phyloP scores from a whole-genome alignment of 345 rosid species.

The Bretschneidera sinensis region DNA sequence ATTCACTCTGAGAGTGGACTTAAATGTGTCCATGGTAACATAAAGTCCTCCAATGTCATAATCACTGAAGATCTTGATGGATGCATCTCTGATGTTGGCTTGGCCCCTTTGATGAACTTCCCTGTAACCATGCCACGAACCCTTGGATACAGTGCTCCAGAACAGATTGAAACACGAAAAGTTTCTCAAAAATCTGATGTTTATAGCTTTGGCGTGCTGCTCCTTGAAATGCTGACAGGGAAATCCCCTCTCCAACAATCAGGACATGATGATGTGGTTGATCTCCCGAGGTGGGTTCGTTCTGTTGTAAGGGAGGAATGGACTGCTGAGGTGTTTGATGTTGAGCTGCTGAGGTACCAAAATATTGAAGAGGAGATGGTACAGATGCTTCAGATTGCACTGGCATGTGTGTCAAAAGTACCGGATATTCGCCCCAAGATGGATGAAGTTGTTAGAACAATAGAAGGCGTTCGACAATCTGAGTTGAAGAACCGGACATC shows the following conservation, averaged over 20 bases:
- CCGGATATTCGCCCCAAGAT: constrained; percentile 58
- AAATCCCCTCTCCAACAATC: constrained; percentile 53
- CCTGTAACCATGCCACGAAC: constrained; percentile 35
- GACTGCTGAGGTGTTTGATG: constrained; percentile 83
- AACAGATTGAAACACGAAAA: constrained; percentile 51
- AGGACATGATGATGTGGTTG: constrained; percentile 40
- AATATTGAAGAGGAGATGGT: constrained; percentile 69
- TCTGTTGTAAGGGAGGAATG: constrained; percentile 74
- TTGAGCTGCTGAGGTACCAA: constrained; percentile 49
- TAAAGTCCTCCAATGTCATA: constrained; percentile 55
- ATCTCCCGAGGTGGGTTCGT: constrained; percentile 72
- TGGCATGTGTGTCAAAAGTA: constrained; percentile 55
- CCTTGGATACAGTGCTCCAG: constrained; percentile 63
- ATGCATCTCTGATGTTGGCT: constrained; percentile 54
- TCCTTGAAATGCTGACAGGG: constrained; percentile 70
- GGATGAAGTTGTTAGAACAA: constrained; percentile 44
- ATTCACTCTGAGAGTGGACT: constrained; percentile 35
- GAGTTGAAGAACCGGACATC: constrained; percentile 39
- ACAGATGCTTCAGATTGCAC: constrained; percentile 66
- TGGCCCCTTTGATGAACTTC: constrained; percentile 40
- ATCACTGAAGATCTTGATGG: constrained; percentile 42
- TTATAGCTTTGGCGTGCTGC: constrained; percentile 75
- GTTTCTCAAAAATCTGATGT: constrained; percentile 59
- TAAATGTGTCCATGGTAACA: constrained; percentile 50
- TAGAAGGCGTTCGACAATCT: constrained; percentile 44